These are phyloP conservation scores for Exophiala viscosa DNA, from an alignment of 2,329 filamentous ascomycete genomes.

Conservation along the genomic window DNA sequence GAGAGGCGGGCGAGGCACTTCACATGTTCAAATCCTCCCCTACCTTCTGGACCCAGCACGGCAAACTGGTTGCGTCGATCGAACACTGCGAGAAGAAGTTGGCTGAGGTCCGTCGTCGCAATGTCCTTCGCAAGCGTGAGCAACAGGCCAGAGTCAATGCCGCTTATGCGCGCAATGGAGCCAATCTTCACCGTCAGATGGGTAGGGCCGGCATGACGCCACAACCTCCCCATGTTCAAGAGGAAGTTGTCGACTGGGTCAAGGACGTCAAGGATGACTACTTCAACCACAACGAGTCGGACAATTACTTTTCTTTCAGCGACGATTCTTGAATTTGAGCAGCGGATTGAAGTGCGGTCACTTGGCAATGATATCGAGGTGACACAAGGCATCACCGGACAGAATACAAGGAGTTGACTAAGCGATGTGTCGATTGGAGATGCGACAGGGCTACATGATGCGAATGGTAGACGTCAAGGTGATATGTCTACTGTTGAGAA, in stretches of 20 bases:
- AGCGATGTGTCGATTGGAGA: too few relatives aligned
- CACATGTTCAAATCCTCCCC: constrained; percentile 13
- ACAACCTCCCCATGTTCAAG: constrained; percentile 6
- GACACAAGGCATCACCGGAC: not conserved
- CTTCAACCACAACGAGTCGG: constrained; percentile 5
- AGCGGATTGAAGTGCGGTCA: not conserved
- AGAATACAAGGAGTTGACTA: too few relatives aligned
- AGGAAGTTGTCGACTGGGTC: constrained; percentile 8
- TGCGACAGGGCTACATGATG: too few relatives aligned
- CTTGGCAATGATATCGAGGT: too few relatives aligned
- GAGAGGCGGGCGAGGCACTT: constrained; percentile 1
- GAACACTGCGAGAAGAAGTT: constrained; percentile 17
- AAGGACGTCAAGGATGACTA: not conserved
- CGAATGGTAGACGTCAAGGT: too few relatives aligned
- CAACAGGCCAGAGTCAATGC: not conserved
- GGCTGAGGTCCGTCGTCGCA: constrained; percentile 2
- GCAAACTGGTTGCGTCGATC: constrained; percentile 13
- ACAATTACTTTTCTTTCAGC: not conserved
- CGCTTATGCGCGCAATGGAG: constrained; percentile 5
- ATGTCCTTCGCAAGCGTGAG: constrained; percentile 3
- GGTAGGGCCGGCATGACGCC: constrained; percentile 12
- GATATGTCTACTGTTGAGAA: too few relatives aligned
- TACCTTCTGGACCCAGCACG: constrained; percentile 8
- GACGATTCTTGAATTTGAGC: not conserved
- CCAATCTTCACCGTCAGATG: constrained; percentile 12